A percentile compares a stretch with the other conserved stretches of the same genome.
Evolutionary conservation across 1,284 basidiomycete genomes (phyloP).

Genomic region (Caloboletus firmus): DNA sequence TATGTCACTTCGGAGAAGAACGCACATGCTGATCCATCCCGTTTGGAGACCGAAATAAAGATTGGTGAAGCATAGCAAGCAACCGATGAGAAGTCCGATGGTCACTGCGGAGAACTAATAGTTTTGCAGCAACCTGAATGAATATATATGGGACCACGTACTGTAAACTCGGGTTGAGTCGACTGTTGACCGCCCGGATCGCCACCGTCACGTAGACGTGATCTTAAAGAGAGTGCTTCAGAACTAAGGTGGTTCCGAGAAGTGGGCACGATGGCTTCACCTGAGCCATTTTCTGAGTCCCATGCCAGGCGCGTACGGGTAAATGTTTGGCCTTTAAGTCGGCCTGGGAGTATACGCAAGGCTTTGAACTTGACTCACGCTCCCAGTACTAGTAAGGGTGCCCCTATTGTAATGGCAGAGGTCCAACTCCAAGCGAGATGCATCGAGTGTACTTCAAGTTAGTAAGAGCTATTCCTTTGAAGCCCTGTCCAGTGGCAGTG

Average conservation of each 20-base stretch:
- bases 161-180: constrained; percentile 32
- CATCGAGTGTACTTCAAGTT: no score
- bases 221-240: constrained; percentile 7
- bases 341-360: background rate
- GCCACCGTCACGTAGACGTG: background rate
- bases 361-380: background rate
- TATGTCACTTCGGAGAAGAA: background rate
- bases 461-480: no score
- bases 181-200: background rate
- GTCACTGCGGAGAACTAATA: constrained; percentile 46
- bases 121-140: background rate
- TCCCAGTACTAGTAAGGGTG: background rate
- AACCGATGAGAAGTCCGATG: constrained; percentile 68
- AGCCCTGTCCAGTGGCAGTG: constrained; percentile 14
- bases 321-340: background rate
- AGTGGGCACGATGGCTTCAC: constrained; percentile 15
- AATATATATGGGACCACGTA: constrained; percentile 10
- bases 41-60: constrained; percentile 77
- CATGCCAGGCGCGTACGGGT: constrained; percentile 13
- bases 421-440: no score
- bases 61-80: constrained; percentile 74
- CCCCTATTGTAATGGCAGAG: background rate
- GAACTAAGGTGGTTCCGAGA: background rate
- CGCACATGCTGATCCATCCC: constrained; percentile 73
- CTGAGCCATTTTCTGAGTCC: constrained; percentile 23